Evolutionary conservation across 805 yeast genomes (phyloP), one percentile per base, ranked within the genome.

Genomic region (Suhomyces pyralidae): DNA sequence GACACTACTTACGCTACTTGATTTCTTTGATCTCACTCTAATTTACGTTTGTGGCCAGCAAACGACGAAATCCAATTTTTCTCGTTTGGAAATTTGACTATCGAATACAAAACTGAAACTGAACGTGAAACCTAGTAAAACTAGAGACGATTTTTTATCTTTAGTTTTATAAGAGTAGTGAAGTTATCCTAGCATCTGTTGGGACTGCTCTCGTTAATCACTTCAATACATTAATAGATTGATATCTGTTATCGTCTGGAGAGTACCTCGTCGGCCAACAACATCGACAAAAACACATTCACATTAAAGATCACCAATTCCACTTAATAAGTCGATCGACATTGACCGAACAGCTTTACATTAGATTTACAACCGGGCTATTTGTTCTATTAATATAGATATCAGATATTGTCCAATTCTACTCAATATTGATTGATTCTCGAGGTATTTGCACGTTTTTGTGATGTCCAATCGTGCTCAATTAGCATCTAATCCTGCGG

Each of bases 401-500:
- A 26, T 26, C 28, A 26, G 5, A 10, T 5, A 28, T 28, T 12
- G 32, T 12, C 32, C 32, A 12, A 28, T 28, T 10, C n/a, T 12
- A 26, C 30, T 14, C 10, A 28, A 10, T n/a, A n/a, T 15, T 36
- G 30, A 34, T 26, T 9, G 12, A 26, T 10, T 26, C 12, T 26
- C 28, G 5, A 26, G 9, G 28, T 9, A 9, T 9, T 8, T 26
- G 28, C 28, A 26, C 28, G 28, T 9, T 7, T 22, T 22, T 22
- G 12, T 9, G 8, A 65, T 64, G 67, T 61, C 69, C 12, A 65
- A 53, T 49, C 65, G 71, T 54, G 68, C 62, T 26, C 69, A 65
- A 46, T 48, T 61, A 40, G 30, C 64, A 50, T 60, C 71, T 46
- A 67, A 66, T 58, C 70, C 75, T 14, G 77, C 76, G 20, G 76